Base-by-base conservation (phyloP, 2,329 filamentous ascomycete species). In the Claviceps monticola region DNA sequence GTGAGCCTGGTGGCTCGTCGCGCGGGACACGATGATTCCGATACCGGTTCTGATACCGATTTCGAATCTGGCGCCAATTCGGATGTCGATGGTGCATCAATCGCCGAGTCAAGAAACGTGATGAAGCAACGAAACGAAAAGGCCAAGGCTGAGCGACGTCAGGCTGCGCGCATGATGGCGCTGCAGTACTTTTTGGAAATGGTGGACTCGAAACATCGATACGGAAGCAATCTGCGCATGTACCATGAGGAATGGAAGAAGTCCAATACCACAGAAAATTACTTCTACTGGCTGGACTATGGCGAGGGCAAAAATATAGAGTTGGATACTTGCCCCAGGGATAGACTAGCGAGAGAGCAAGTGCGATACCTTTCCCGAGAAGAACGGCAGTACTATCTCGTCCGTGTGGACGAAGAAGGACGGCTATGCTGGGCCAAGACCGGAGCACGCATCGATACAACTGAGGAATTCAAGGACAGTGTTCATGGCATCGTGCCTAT, bases 271-370 rank as follows among this genome's bases (percentile, higher is more conserved):
- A 78, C 81, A 4, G 84, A 95, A 64, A 95, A 93, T 62, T 96
- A 90, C 74, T 95, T 95, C 65, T 91, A 89, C 68, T 95, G 90
- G 89, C 73, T 95, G 1, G 90, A 96, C 63, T 74, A 85, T 53
- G 90, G 90, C 5, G 83, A 83, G 48, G 90, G 90, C 0, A 80
- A 73, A 58, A 66, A 77, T 41, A 63, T 93, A 44, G 84, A 91
- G 56, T 70, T 91, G 13, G 76, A 80, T 3, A 75, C 79, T 0
- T 88, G 88, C 56, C 83, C 88, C 1, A 75, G 90, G 38, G 83
- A 86, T 54, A 74, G 80, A 14, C 71, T 95, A 6, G 86, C 93
- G 49, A 75, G 79, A 23, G 87, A 95, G 64, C 81, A 83, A 60
- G 86, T 95, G 1, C 78, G 90, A 17, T 96, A 95, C 63, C 71